These are phyloP conservation scores for Lumnitzera littorea DNA, from an alignment of 345 rosid species.

Conservation along the genomic window DNA sequence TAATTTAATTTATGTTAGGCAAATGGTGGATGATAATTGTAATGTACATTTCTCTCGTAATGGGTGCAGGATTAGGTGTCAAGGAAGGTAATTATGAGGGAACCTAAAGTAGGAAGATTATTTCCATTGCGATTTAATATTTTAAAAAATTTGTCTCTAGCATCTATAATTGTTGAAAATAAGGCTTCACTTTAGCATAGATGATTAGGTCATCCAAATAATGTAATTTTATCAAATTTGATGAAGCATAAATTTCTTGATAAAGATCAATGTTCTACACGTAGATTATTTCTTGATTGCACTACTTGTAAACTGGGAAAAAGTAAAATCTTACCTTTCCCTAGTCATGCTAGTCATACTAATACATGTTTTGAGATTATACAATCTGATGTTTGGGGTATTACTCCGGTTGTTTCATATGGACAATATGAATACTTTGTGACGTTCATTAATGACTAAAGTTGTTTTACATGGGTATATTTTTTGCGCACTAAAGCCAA, in stretches of 20 bases:
- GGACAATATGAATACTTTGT: too few relatives aligned
- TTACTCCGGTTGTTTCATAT: too few relatives aligned
- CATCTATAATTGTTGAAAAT: neutral
- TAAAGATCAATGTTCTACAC: neutral
- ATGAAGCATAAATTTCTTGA: neutral
- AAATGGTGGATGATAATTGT: neutral
- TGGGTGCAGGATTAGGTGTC: slow-evolving; percentile 2
- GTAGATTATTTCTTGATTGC: neutral
- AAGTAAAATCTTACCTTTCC: neutral
- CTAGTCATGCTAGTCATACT: too few relatives aligned
- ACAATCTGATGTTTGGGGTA: too few relatives aligned
- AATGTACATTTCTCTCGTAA: neutral
- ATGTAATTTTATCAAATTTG: neutral
- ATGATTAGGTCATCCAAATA: neutral
- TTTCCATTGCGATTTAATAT: neutral
- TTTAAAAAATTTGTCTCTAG: neutral
- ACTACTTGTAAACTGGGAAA: neutral
- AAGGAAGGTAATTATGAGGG: neutral
- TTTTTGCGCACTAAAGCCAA: too few relatives aligned
- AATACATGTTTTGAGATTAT: too few relatives aligned
- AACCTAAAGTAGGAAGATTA: neutral
- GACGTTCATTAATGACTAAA: too few relatives aligned
- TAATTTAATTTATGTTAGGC: neutral
- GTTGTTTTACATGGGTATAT: too few relatives aligned
- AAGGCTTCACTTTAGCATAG: neutral